These are phyloP conservation scores for Arctostaphylos glauca DNA, from an alignment of 148 eudicot genomes.

Conservation along the genomic window DNA sequence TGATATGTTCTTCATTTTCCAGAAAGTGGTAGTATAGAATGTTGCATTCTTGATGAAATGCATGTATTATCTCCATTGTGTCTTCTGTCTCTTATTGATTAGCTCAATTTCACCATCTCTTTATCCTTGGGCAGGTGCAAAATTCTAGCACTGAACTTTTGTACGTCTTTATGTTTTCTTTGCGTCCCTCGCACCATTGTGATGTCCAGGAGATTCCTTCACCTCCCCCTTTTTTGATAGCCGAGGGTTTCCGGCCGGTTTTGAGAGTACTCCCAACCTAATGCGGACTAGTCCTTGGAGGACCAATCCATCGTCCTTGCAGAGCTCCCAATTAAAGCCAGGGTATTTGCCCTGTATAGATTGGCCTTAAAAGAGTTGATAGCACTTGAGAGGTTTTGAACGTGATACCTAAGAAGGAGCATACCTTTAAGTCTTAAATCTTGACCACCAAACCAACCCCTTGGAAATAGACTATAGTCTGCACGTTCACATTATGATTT, in stretches of 20 bases:
- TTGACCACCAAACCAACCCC: too few species aligned
- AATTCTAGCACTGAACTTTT: not conserved
- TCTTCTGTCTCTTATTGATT: not conserved
- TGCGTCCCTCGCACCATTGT: not conserved
- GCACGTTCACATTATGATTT: not conserved
- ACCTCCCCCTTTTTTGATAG: not conserved
- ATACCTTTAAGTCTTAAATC: too few species aligned
- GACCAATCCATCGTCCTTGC: too few species aligned
- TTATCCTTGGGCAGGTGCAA: not conserved
- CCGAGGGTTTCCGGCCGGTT: too few species aligned
- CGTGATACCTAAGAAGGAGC: too few species aligned
- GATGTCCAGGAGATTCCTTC: not conserved
- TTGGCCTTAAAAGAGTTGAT: too few species aligned
- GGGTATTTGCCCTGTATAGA: too few species aligned
- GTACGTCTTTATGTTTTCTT: not conserved
- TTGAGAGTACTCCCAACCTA: too few species aligned
- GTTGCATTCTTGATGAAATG: not conserved
- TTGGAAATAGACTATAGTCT: not conserved
- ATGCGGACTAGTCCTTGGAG: too few species aligned
- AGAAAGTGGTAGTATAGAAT: not conserved
- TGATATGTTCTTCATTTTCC: too few species aligned
- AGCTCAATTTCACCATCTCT: not conserved
- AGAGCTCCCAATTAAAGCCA: too few species aligned
- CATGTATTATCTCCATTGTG: not conserved
- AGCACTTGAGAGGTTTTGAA: too few species aligned